Base-by-base conservation (phyloP, 2,329 filamentous ascomycete species). In the Colletotrichum sp. region DNA sequence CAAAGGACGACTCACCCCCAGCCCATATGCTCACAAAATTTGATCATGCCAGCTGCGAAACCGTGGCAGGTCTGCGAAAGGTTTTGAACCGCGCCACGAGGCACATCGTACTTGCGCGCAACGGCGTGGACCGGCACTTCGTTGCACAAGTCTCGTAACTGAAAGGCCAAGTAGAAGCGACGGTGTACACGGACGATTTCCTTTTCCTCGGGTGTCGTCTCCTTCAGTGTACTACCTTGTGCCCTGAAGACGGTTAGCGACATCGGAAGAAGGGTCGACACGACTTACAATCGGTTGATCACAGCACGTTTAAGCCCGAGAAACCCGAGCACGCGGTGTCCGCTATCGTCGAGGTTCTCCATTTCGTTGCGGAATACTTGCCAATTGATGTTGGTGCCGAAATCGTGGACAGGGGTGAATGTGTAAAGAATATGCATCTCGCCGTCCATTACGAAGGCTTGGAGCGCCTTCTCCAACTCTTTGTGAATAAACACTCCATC, bases 371-470 rank as follows among this genome's bases (percentile, higher is more conserved):
- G 91, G 79, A 95, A 95, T 1, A 92, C 89, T 68, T 90, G 90
- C 94, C 94, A 96, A 79, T 95, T 93, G 72, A 96, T 89, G 10
- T 87, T 85, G 5, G 88, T 84, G 2, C 85, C 86, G 30, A 87
- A 85, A 30, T 75, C 66, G 64, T 95, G 92, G 3, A 96, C 89
- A 0, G 94, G 94, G 0, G 94, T 95, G 78, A 96, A 95, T 49
- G 92, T 92, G 81, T 96, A 96, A 63, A 95, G 89, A 15, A 95
- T 90, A 80, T 96, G 94, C 92, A 96, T 93, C 77, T 96, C 94
- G 6, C 93, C 93, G 80, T 96, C 94, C 90, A 96, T 93, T 15
- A 95, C 94, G 80, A 96, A 96, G 2, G 93, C 93, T 76, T 90
- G 87, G 4, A 96, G 87, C 1, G 94, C 93, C 78, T 90, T 90